These are phyloP conservation scores for Botrytis byssoidea DNA, from an alignment of 2,329 filamentous ascomycete species.

Conservation along the genomic window DNA sequence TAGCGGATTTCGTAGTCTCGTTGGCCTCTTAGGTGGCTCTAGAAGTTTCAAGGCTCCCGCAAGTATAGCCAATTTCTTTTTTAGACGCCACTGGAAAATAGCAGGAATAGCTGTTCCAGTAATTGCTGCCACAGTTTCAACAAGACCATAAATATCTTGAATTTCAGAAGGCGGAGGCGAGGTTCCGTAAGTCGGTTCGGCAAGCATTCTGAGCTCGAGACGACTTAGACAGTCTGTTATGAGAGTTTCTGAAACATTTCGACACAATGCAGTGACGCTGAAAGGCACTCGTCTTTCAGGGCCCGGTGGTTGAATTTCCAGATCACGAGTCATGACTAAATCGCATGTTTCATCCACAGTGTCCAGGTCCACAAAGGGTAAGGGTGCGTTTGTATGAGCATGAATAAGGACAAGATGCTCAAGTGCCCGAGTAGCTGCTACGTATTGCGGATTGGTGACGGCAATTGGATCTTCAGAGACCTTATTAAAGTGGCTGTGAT, in stretches of 20 bases:
- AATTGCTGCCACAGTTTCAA: conserved; percentile 9
- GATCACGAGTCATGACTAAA: background rate
- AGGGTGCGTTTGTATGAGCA: background rate
- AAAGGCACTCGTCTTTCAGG: background rate
- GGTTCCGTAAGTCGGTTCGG: conserved; percentile 3
- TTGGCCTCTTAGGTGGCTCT: background rate
- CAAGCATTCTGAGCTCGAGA: conserved; percentile 3
- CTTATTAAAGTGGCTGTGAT: background rate
- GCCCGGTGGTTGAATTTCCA: background rate
- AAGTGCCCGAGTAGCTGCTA: conserved; percentile 15
- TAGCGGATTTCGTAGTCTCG: background rate
- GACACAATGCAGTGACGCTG: conserved; percentile 1
- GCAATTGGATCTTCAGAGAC: conserved; percentile 4
- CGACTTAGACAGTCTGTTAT: conserved; percentile 16
- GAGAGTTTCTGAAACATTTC: conserved; percentile 15
- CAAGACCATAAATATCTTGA: background rate
- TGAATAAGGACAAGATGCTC: conserved; percentile 16
- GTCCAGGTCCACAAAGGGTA: conserved; percentile 6
- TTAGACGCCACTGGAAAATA: background rate
- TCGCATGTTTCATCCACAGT: conserved; percentile 7
- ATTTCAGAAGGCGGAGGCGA: conserved; percentile 3
- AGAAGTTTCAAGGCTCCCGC: background rate
- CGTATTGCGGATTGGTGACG: conserved; percentile 19
- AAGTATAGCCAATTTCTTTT: background rate
- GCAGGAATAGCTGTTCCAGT: conserved; percentile 15